Conservation (phyloP, 179 eudicot species). For the Corrigiola litoralis region DNA sequence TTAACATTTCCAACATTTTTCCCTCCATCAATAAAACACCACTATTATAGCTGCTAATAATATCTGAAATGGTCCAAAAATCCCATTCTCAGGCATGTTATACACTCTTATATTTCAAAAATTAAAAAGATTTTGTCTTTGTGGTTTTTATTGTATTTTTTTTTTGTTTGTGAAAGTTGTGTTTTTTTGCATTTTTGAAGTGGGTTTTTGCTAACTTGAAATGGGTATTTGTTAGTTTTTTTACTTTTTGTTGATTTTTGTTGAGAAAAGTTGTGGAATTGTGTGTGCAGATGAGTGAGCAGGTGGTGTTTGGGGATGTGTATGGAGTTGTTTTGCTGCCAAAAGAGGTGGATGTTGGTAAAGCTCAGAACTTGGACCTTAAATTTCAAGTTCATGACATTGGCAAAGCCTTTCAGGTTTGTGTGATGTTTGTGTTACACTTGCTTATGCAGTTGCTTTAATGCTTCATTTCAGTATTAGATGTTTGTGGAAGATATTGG, state of each 20-base stretch:
- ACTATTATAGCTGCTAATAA: background rate
- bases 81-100: slow-evolving; percentile 21
- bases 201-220: slow-evolving; percentile 11
- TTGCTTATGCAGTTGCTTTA: background rate
- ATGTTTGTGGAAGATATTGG: too few species aligned
- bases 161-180: background rate
- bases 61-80: slow-evolving; percentile 23
- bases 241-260: background rate
- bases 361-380: slow-evolving; percentile 23
- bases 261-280: background rate
- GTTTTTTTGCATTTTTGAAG: background rate
- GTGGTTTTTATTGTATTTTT: slow-evolving; percentile 8
- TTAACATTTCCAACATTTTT: too few species aligned
- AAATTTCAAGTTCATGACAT: slow-evolving; percentile 37
- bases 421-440: background rate
- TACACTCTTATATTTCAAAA: background rate
- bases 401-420: slow-evolving; percentile 39
- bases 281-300: slow-evolving; percentile 34
- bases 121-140: too few species aligned
- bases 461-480: background rate
- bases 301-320: slow-evolving; percentile 37
- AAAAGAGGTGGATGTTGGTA: slow-evolving; percentile 22
- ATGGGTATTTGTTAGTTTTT: slow-evolving; percentile 17
- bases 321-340: slow-evolving; percentile 39
- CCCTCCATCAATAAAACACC: background rate